These are phyloP conservation scores for Suhomyces bribrorum DNA, from an alignment of 1,139 yeast species.

Conservation along the genomic window DNA sequence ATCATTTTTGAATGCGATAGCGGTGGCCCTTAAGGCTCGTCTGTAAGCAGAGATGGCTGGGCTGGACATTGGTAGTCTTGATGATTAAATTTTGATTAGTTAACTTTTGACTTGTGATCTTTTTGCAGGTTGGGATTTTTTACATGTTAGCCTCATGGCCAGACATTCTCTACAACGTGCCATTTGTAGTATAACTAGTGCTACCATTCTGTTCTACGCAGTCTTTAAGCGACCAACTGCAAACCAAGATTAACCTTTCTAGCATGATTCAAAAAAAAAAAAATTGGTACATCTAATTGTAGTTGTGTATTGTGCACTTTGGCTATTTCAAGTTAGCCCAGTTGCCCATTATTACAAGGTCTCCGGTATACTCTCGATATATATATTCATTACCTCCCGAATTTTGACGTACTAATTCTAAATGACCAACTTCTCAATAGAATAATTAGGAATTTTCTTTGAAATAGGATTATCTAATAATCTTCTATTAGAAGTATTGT, in stretches of 20 bases:
- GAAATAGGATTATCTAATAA: conserved; percentile 31
- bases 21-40: conserved; percentile 69
- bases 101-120: not conserved
- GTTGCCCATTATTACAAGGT: too few species aligned
- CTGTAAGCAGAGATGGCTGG: conserved; percentile 58
- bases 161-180: too few species aligned
- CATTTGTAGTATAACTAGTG: too few species aligned
- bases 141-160: not conserved
- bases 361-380: too few species aligned
- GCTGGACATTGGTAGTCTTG: conserved; percentile 12
- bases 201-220: too few species aligned
- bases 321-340: too few species aligned
- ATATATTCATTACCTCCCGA: not conserved
- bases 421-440: conserved; percentile 51
- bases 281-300: too few species aligned
- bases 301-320: not conserved
- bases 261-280: too few species aligned
- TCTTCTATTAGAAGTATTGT: conserved; percentile 30
- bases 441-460: conserved; percentile 50
- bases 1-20: conserved; percentile 65
- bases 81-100: too few species aligned
- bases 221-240: too few species aligned
- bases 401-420: conserved; percentile 17
- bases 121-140: not conserved
- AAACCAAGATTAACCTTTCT: too few species aligned